Percentiles rank a stretch among this genome's conserved stretches.
Conservation (phyloP, 345 rosid species). For the Eucalyptus marginata region DNA sequence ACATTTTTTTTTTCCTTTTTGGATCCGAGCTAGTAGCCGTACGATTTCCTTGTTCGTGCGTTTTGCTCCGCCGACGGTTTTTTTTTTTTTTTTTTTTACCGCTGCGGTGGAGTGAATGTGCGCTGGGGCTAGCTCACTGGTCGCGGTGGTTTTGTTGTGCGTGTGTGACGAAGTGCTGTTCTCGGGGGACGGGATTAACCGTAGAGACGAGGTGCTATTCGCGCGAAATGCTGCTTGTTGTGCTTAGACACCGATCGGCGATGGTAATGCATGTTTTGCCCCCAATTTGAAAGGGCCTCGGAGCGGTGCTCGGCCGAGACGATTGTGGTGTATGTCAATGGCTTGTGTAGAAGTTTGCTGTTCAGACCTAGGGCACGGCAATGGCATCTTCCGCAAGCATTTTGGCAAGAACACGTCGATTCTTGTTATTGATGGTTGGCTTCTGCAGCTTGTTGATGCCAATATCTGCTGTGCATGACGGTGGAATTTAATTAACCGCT, state of each 20-base stretch:
- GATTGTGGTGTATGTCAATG: neutral
- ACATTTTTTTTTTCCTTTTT: neutral
- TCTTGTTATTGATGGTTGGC: neutral
- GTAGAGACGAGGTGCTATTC: neutral
- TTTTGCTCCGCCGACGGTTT: neutral
- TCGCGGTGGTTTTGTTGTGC: neutral
- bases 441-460: neutral
- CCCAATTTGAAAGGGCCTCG: neutral
- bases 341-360: neutral
- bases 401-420: neutral
- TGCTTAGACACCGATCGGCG: neutral
- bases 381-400: neutral
- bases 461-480: neutral
- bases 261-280: neutral
- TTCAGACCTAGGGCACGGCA: neutral
- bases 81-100: neutral
- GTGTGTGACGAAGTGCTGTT: neutral
- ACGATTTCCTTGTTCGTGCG: neutral
- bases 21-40: neutral
- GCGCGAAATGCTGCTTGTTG: neutral
- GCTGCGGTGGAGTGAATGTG: neutral
- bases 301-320: neutral
- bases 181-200: neutral
- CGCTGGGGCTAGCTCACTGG: neutral
- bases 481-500: neutral